These are phyloP conservation scores for Agrocybe praecox DNA, from an alignment of 768 basidiomycete species.

Conservation along the genomic window DNA sequence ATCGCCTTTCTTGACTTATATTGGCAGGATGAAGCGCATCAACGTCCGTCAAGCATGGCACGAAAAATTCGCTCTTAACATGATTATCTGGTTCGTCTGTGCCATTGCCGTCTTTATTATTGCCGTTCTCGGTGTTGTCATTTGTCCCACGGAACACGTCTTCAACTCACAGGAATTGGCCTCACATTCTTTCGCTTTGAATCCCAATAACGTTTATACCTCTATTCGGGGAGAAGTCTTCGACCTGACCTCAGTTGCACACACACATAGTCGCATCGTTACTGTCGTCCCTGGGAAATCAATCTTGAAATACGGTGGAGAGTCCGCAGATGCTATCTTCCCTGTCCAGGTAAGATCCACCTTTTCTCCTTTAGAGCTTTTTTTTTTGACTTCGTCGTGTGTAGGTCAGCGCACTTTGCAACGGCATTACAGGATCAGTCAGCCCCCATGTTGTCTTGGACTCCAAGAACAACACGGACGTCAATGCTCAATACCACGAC, in stretches of 20 bases:
- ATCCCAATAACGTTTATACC: slow-evolving; percentile 77
- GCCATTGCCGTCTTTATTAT: slow-evolving; percentile 92
- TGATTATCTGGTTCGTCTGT: slow-evolving; percentile 95
- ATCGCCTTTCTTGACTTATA: slow-evolving; percentile 59
- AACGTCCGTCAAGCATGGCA: slow-evolving; percentile 97
- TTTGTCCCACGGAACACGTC: slow-evolving; percentile 95
- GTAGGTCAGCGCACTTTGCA: slow-evolving; percentile 91
- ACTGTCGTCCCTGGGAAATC: slow-evolving; percentile 74
- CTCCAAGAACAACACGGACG: slow-evolving; percentile 74
- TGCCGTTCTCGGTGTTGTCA: slow-evolving; percentile 80
- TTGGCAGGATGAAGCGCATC: slow-evolving; percentile 92
- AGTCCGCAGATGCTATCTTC: slow-evolving; percentile 75
- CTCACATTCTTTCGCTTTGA: slow-evolving; percentile 61
- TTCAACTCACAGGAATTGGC: slow-evolving; percentile 79
- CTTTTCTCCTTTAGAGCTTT: neutral
- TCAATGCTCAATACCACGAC: slow-evolving; percentile 88
- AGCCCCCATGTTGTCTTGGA: slow-evolving; percentile 83
- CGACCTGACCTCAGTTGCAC: slow-evolving; percentile 71
- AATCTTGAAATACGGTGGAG: slow-evolving; percentile 84
- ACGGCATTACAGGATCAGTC: slow-evolving; percentile 78
- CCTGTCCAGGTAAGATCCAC: slow-evolving; percentile 78
- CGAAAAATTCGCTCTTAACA: slow-evolving; percentile 93
- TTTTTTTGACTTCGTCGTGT: slow-evolving; percentile 4
- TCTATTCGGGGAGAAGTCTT: slow-evolving; percentile 95
- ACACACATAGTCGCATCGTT: slow-evolving; percentile 68